Conservation (phyloP, 495 filamentous ascomycete genomes). For the Penicillium pancosmium region DNA sequence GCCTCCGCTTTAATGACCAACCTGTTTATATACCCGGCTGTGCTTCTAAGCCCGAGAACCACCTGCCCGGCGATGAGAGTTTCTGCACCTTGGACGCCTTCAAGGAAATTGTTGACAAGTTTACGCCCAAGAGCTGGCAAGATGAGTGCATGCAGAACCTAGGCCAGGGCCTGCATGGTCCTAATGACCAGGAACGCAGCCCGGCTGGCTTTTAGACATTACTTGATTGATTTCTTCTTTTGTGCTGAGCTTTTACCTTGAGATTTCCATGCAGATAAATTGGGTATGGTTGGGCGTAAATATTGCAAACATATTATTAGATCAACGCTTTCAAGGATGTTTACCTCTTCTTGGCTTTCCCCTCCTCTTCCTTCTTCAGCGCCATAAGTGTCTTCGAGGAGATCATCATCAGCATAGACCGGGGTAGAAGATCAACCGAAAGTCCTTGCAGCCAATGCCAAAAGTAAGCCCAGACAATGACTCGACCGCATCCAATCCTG, state of each 20-base stretch:
- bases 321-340: neutral
- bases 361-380: constrained; percentile 16
- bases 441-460: constrained; percentile 30
- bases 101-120: constrained; percentile 88
- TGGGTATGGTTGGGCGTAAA: constrained; percentile 15
- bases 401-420: constrained; percentile 24
- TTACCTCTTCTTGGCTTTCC: constrained; percentile 20
- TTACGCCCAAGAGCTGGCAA: constrained; percentile 81
- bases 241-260: neutral
- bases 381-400: constrained; percentile 15
- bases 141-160: constrained; percentile 70
- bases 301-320: constrained; percentile 8
- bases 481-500: constrained; percentile 33
- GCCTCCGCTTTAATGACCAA: constrained; percentile 89
- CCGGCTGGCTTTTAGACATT: constrained; percentile 40
- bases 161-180: constrained; percentile 48
- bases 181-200: constrained; percentile 36
- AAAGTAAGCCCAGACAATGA: constrained; percentile 33
- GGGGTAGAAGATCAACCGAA: constrained; percentile 25
- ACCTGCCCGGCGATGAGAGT: constrained; percentile 83
- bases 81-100: constrained; percentile 94
- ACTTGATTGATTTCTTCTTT: constrained; percentile 3
- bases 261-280: constrained; percentile 14
- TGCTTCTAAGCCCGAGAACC: constrained; percentile 67
- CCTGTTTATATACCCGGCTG: constrained; percentile 83